Percentiles rank a stretch among this genome's conserved stretches.
Evolutionary conservation across 2,329 filamentous ascomycete species (phyloP).

Genomic region (Didymellaceae sp.): DNA sequence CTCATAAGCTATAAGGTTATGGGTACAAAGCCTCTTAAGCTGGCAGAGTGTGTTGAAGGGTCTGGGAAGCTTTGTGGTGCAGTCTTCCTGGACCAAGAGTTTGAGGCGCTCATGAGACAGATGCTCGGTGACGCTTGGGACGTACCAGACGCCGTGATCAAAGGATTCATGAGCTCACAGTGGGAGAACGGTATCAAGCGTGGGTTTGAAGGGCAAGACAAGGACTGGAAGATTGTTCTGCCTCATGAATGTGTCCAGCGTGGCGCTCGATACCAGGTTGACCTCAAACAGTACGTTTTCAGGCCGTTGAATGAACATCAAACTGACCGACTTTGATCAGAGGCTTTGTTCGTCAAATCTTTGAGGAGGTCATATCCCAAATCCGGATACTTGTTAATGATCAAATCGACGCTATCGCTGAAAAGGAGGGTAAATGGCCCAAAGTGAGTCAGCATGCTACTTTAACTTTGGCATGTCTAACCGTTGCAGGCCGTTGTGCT

Average conservation of each 20-base stretch:
- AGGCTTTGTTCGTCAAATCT: constrained; percentile 8
- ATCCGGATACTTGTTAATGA: constrained; percentile 14
- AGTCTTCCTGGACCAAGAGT: constrained; percentile 26
- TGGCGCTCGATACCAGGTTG: constrained; percentile 8
- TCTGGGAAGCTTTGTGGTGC: constrained; percentile 22
- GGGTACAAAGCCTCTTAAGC: constrained; percentile 15
- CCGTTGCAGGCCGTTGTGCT: constrained; percentile 14
- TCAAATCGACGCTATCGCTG: constrained; percentile 2
- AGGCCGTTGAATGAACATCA: not conserved
- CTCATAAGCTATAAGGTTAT: constrained; percentile 31
- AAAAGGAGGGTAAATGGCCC: not conserved
- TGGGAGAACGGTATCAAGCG: constrained; percentile 34
- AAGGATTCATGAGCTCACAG: constrained; percentile 25
- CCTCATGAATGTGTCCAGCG: constrained; percentile 9
- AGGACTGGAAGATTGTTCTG: constrained; percentile 13
- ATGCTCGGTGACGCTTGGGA: not conserved
- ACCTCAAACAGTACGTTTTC: constrained; percentile 10
- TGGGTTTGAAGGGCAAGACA: constrained; percentile 19
- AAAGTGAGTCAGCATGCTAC: constrained; percentile 1
- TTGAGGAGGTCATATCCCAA: constrained; percentile 12
- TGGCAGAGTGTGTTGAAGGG: constrained; percentile 20
- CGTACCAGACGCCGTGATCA: constrained; percentile 18
- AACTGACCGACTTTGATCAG: not conserved
- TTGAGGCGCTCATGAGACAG: constrained; percentile 12
- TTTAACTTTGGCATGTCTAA: not conserved